These are phyloP conservation scores for Fraxinus paxiana DNA, from an alignment of 305 asterid genomes.

Conservation along the genomic window DNA sequence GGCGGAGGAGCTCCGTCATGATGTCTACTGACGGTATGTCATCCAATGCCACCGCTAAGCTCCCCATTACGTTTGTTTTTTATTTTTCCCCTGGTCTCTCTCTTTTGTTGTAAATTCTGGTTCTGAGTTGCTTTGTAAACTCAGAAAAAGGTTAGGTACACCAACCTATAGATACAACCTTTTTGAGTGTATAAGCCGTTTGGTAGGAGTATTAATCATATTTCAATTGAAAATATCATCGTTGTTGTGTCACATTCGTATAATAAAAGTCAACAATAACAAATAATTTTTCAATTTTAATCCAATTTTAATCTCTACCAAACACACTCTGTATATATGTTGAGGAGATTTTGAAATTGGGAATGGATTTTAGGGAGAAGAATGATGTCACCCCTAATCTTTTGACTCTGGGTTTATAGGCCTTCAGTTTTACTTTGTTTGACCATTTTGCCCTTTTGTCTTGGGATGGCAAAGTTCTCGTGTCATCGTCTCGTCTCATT, in stretches of 20 bases:
- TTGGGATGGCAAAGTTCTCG: background rate
- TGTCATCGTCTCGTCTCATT: background rate
- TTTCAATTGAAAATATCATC: too few relatives aligned
- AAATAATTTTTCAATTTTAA: too few relatives aligned
- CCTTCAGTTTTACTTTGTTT: background rate
- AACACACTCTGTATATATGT: too few relatives aligned
- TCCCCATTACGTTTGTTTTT: background rate
- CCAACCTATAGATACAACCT: background rate
- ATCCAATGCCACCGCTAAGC: slow-evolving; percentile 17
- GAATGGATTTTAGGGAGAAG: background rate
- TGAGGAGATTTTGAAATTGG: background rate
- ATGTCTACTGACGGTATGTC: slow-evolving; percentile 19
- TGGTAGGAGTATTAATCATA: too few relatives aligned
- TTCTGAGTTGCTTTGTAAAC: background rate
- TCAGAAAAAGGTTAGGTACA: background rate
- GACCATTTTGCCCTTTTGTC: background rate
- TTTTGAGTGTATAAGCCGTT: background rate
- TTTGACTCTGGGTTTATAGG: background rate
- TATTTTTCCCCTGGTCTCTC: background rate
- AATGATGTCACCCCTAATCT: background rate
- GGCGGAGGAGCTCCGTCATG: slow-evolving; percentile 27
- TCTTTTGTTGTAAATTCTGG: background rate
- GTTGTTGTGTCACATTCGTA: too few relatives aligned
- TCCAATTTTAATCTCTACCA: too few relatives aligned
- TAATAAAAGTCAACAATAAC: too few relatives aligned